Conservation (phyloP, 352 stramenopile species). For the Phytophthora parvispora region DNA sequence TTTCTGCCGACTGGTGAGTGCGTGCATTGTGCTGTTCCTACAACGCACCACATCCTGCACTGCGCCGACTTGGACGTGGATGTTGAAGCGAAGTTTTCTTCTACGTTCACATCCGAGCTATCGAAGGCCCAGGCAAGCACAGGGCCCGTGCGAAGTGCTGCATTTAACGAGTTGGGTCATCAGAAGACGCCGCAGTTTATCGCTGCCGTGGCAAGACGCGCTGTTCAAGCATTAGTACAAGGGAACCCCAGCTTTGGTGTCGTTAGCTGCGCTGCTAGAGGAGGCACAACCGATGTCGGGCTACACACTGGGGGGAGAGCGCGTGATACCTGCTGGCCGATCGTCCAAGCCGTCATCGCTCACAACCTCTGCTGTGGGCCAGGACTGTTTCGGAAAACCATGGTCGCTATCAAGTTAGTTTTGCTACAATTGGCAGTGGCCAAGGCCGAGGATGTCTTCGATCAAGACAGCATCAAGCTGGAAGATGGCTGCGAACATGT, state of each 20-base stretch:
- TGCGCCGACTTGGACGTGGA: conserved; percentile 42
- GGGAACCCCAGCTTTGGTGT: neutral
- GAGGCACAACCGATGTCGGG: conserved; percentile 64
- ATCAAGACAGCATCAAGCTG: neutral
- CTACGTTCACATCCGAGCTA: conserved; percentile 23
- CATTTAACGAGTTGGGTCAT: conserved; percentile 34
- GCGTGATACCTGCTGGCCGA: conserved; percentile 65
- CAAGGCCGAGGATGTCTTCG: neutral
- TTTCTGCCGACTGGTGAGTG: conserved; percentile 33
- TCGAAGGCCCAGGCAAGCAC: conserved; percentile 33
- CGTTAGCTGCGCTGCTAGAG: conserved; percentile 7
- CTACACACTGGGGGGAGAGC: conserved; percentile 52
- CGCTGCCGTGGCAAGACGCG: conserved; percentile 32
- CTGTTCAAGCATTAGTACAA: neutral
- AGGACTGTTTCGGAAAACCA: conserved; percentile 47
- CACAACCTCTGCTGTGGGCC: conserved; percentile 43
- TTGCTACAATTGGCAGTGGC: conserved; percentile 8
- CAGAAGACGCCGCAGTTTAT: conserved; percentile 76
- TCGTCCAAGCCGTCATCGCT: conserved; percentile 48
- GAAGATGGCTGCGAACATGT: neutral
- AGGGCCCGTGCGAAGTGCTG: conserved; percentile 40
- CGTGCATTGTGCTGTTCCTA: conserved; percentile 54
- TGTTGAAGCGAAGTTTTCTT: conserved; percentile 14
- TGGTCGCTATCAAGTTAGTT: conserved; percentile 42
- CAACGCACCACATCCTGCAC: conserved; percentile 21